Conservation (phyloP, 23 red algal species). For the Agarophyton chilense region DNA sequence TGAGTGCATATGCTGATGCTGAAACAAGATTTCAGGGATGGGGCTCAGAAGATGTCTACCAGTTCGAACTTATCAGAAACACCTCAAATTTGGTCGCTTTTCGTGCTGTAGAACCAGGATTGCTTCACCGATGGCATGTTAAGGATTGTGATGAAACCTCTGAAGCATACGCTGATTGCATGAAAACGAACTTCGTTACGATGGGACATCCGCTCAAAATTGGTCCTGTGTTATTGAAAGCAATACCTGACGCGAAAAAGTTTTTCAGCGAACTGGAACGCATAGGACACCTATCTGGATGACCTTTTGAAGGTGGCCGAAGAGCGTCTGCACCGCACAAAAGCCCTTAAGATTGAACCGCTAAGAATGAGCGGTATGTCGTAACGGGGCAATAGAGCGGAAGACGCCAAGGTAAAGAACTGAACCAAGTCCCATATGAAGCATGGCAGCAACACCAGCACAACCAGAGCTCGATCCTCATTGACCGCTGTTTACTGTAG, state of each 20-base stretch:
- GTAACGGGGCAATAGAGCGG: too few species aligned
- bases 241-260: conserved; percentile 10
- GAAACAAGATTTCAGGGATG: conserved; percentile 60
- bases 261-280: conserved; percentile 23
- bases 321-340: too few species aligned
- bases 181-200: conserved; percentile 58
- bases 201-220: conserved; percentile 53
- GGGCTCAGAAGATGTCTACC: conserved; percentile 69
- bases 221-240: conserved; percentile 32
- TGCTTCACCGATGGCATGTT: conserved; percentile 65
- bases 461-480: too few species aligned
- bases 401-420: too few species aligned
- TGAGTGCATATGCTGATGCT: conserved; percentile 50
- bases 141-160: conserved; percentile 50
- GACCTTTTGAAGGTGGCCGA: too few species aligned
- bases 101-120: conserved; percentile 52
- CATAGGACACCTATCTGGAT: neutral
- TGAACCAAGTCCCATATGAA: too few species aligned
- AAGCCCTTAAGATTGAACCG: too few species aligned
- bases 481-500: too few species aligned
- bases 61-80: conserved; percentile 48
- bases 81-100: conserved; percentile 36
- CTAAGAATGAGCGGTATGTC: too few species aligned
- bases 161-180: conserved; percentile 45
- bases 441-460: too few species aligned